These are phyloP conservation scores for Linnemannia exigua DNA, from an alignment of 192 early-diverging fungal species.

Conservation along the genomic window DNA sequence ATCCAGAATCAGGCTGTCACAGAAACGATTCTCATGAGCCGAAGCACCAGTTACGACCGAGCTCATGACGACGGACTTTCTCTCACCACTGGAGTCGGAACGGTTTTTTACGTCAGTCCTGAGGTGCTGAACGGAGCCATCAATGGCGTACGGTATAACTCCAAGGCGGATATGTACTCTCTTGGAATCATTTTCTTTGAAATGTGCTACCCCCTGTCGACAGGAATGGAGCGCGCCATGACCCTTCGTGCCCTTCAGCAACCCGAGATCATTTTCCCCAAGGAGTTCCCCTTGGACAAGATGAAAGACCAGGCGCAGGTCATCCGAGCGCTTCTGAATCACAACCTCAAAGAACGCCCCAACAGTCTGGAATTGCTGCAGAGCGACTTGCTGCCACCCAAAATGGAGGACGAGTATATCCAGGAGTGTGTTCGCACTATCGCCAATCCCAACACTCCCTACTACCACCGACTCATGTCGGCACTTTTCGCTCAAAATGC, in stretches of 20 bases:
- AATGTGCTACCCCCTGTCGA: conserved; percentile 79
- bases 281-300: conserved; percentile 73
- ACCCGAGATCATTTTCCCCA: conserved; percentile 79
- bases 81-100: conserved; percentile 89
- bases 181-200: conserved; percentile 85
- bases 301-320: conserved; percentile 78
- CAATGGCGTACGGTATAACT: conserved; percentile 73
- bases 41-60: conserved; percentile 54
- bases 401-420: conserved; percentile 91
- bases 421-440: conserved; percentile 92
- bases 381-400: conserved; percentile 85
- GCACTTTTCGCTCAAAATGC: conserved; percentile 83
- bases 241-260: conserved; percentile 78
- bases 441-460: conserved; percentile 88
- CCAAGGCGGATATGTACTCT: conserved; percentile 90
- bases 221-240: conserved; percentile 84
- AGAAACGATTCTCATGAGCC: conserved; percentile 52
- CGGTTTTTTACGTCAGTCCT: conserved; percentile 89
- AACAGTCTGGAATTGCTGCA: conserved; percentile 87
- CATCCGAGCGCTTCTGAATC: conserved; percentile 79
- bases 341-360: conserved; percentile 82
- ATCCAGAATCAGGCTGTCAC: conserved; percentile 34
- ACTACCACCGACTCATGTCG: conserved; percentile 85
- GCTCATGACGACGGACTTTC: conserved; percentile 66
- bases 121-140: conserved; percentile 59